Conservation (phyloP, 192 early-diverging fungal genomes). For the Podochytrium sp. region DNA sequence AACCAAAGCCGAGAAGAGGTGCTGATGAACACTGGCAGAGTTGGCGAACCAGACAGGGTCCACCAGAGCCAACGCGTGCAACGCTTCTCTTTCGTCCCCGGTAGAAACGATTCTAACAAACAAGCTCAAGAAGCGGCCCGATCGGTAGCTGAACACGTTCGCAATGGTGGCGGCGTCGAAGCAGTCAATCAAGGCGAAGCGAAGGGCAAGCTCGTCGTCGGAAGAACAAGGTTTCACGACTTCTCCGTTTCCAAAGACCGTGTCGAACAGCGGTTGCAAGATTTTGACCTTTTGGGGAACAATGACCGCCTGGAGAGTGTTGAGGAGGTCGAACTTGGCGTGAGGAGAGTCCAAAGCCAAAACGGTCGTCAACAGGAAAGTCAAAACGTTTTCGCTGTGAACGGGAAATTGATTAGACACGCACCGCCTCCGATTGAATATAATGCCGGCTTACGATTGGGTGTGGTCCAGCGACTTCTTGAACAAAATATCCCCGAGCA, state of each 20-base stretch:
- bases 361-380: slow-evolving; percentile 49
- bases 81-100: slow-evolving; percentile 1
- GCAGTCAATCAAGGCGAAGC: slow-evolving; percentile 52
- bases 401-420: not conserved
- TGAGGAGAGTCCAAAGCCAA: slow-evolving; percentile 40
- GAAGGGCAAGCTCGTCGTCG: slow-evolving; percentile 33
- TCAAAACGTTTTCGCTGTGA: slow-evolving; percentile 39
- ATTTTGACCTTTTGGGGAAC: slow-evolving; percentile 63
- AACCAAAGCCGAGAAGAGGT: slow-evolving; percentile 3
- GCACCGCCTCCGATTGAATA: not conserved
- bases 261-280: slow-evolving; percentile 63
- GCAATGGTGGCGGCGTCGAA: slow-evolving; percentile 51
- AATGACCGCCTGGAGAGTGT: slow-evolving; percentile 51
- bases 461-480: not conserved
- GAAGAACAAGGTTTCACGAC: slow-evolving; percentile 21
- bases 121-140: slow-evolving; percentile 48
- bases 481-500: slow-evolving; percentile 33
- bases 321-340: slow-evolving; percentile 48
- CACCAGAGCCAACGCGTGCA: not conserved
- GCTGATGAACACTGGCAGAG: not conserved
- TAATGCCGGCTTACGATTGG: slow-evolving; percentile 1
- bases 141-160: slow-evolving; percentile 52
- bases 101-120: slow-evolving; percentile 40
- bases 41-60: slow-evolving; percentile 1
- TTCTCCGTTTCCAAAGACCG: slow-evolving; percentile 42